These are phyloP conservation scores for Fistulifera solaris DNA, from an alignment of 108 stramenopile species.

Conservation along the genomic window DNA sequence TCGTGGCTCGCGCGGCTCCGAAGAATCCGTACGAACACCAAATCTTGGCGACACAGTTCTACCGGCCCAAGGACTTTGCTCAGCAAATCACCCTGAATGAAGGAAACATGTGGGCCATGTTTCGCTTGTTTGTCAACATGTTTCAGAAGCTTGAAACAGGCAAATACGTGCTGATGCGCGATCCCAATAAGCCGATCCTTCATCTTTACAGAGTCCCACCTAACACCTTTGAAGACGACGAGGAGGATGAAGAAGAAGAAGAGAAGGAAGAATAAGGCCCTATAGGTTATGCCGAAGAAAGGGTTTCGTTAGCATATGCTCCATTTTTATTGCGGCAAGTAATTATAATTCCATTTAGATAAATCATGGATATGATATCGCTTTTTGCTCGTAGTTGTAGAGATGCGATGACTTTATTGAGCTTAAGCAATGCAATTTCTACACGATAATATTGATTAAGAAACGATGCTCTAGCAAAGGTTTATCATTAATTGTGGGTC, in stretches of 20 bases:
- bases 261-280: background rate
- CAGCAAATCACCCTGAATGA: slow-evolving; percentile 89
- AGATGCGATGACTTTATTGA: too few species aligned
- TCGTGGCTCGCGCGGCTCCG: slow-evolving; percentile 68
- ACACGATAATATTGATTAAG: too few species aligned
- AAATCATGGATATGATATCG: too few species aligned
- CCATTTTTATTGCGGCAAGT: too few species aligned
- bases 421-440: too few species aligned
- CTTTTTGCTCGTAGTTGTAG: too few species aligned
- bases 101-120: slow-evolving; percentile 96
- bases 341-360: too few species aligned
- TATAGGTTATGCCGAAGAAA: background rate
- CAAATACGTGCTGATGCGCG: slow-evolving; percentile 96
- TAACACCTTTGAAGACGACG: slow-evolving; percentile 87
- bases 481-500: too few species aligned
- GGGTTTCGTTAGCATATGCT: background rate
- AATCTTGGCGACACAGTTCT: slow-evolving; percentile 91
- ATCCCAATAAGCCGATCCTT: slow-evolving; percentile 93
- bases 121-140: slow-evolving; percentile 90
- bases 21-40: slow-evolving; percentile 89
- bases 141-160: slow-evolving; percentile 82
- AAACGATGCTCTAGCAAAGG: too few species aligned
- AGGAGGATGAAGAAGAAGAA: slow-evolving; percentile 16
- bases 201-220: slow-evolving; percentile 89
- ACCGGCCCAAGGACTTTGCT: slow-evolving; percentile 95